A percentile compares a stretch with the other conserved stretches of the same genome.
Evolutionary conservation across 192 early-diverging fungal genomes (phyloP).

Genomic region (Haplosporangium gracile): DNA sequence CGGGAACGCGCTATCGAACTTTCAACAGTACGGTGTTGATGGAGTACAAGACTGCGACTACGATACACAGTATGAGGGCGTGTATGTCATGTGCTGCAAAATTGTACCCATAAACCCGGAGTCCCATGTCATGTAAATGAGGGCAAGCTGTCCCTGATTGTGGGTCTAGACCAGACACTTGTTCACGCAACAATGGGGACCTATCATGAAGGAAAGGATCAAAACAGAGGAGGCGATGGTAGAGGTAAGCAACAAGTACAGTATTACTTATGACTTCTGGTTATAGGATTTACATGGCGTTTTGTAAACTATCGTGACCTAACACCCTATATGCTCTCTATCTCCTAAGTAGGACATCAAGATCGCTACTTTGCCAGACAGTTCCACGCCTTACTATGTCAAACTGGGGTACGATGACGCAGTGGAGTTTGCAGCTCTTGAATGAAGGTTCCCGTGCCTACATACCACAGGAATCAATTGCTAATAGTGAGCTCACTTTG

Average conservation of each 20-base stretch:
- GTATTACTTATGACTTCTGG: too few species aligned
- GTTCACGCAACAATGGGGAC: conserved; percentile 91
- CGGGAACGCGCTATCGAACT: not conserved
- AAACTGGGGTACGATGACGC: conserved; percentile 77
- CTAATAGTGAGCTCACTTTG: not conserved
- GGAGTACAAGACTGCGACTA: conserved; percentile 41
- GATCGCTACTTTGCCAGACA: conserved; percentile 79
- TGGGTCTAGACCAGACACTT: conserved; percentile 98
- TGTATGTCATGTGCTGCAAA: conserved; percentile 34
- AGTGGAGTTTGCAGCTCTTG: not conserved
- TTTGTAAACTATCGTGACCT: not conserved
- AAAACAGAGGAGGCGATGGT: conserved; percentile 54
- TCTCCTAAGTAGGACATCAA: conserved; percentile 72
- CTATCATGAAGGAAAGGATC: conserved; percentile 83
- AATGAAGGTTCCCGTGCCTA: not conserved
- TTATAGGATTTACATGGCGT: too few species aligned
- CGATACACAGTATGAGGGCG: conserved; percentile 33
- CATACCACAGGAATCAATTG: not conserved
- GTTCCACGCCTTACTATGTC: conserved; percentile 79
- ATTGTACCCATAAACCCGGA: conserved; percentile 1
- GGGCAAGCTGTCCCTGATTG: conserved; percentile 87
- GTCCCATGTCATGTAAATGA: conserved; percentile 55
- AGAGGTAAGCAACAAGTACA: conserved; percentile 10
- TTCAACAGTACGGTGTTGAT: conserved; percentile 16
- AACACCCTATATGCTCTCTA: not conserved